These are phyloP conservation scores for Blastobotrys arbuscula DNA, from an alignment of 1,139 yeast genomes.

Conservation along the genomic window DNA sequence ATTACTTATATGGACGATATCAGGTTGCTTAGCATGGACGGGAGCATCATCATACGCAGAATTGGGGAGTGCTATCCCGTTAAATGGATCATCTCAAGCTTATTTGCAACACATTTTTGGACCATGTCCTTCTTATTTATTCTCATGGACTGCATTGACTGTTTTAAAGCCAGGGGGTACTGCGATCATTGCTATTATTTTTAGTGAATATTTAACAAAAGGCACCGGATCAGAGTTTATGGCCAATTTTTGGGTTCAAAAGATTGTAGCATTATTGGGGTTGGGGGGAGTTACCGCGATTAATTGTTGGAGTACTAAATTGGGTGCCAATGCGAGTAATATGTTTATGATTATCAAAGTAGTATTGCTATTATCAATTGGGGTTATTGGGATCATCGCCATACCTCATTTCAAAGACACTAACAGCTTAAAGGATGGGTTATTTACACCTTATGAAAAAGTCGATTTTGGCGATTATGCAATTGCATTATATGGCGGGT, in stretches of 20 bases:
- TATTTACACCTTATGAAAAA: slow-evolving; percentile 30
- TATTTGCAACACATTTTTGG: slow-evolving; percentile 38
- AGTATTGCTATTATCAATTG: slow-evolving; percentile 30
- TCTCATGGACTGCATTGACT: slow-evolving; percentile 38
- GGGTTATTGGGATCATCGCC: slow-evolving; percentile 32
- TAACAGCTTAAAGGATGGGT: slow-evolving; percentile 23
- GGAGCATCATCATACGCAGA: slow-evolving; percentile 42
- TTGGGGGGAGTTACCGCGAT: slow-evolving; percentile 28
- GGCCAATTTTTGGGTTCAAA: slow-evolving; percentile 29
- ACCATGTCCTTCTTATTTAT: slow-evolving; percentile 36
- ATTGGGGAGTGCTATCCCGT: slow-evolving; percentile 38
- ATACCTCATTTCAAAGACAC: slow-evolving; percentile 22
- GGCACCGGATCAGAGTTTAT: slow-evolving; percentile 18
- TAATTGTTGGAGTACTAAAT: slow-evolving; percentile 31
- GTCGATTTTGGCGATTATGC: slow-evolving; percentile 32
- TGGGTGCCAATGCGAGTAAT: slow-evolving; percentile 36
- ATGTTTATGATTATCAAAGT: slow-evolving; percentile 35
- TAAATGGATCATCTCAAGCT: slow-evolving; percentile 41
- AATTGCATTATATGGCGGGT: slow-evolving; percentile 39
- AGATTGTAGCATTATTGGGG: slow-evolving; percentile 32
- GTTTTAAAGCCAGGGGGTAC: slow-evolving; percentile 40
- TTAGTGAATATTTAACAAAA: slow-evolving; percentile 36
- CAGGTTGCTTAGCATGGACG: slow-evolving; percentile 42
- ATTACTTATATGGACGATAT: slow-evolving; percentile 36
- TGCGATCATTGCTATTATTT: slow-evolving; percentile 39